A percentile compares a stretch with the other conserved stretches of the same genome.
These are phyloP conservation scores for Lumnitzera racemosa DNA, from an alignment of 345 rosid genomes.

Conservation along the genomic window DNA sequence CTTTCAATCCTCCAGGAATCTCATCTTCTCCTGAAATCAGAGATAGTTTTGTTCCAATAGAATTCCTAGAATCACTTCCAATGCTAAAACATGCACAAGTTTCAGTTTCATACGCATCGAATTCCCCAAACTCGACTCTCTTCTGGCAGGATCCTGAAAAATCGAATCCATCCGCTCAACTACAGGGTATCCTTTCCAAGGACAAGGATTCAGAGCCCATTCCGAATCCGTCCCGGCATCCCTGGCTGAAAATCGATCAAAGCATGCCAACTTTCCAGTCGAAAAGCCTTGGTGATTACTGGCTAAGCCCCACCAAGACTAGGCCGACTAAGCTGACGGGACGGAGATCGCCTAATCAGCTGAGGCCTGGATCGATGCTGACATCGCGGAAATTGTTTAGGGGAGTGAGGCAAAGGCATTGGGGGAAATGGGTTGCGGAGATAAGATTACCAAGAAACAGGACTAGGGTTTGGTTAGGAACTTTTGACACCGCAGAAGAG, in stretches of 20 bases:
- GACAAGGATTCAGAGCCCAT: slow-evolving; percentile 17
- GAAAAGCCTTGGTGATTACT: slow-evolving; percentile 37
- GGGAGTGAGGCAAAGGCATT: slow-evolving; percentile 94
- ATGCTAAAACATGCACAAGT: slow-evolving; percentile 21
- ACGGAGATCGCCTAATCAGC: slow-evolving; percentile 26
- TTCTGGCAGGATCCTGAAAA: slow-evolving; percentile 42
- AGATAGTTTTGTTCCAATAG: slow-evolving; percentile 23
- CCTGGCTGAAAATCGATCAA: slow-evolving; percentile 36
- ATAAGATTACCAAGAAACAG: slow-evolving; percentile 87
- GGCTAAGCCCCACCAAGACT: slow-evolving; percentile 58
- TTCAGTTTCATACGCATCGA: slow-evolving; percentile 21
- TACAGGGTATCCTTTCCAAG: slow-evolving; percentile 3
- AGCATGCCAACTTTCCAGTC: slow-evolving; percentile 20
- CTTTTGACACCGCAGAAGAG: slow-evolving; percentile 87
- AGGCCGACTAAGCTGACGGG: slow-evolving; percentile 56
- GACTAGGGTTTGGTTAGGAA: slow-evolving; percentile 96
- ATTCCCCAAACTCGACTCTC: slow-evolving; percentile 48
- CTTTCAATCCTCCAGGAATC: slow-evolving; percentile 10
- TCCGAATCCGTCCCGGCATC: slow-evolving; percentile 20
- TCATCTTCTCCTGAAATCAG: slow-evolving; percentile 21
- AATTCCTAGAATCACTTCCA: slow-evolving; percentile 40
- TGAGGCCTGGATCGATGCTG: slow-evolving; percentile 18
- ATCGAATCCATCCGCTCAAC: slow-evolving; percentile 19
- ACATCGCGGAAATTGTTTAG: slow-evolving; percentile 60
- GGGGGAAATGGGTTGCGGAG: slow-evolving; percentile 99